Base-by-base conservation (phyloP, 192 early-diverging fungal genomes). In the Chytriomyces sp. region DNA sequence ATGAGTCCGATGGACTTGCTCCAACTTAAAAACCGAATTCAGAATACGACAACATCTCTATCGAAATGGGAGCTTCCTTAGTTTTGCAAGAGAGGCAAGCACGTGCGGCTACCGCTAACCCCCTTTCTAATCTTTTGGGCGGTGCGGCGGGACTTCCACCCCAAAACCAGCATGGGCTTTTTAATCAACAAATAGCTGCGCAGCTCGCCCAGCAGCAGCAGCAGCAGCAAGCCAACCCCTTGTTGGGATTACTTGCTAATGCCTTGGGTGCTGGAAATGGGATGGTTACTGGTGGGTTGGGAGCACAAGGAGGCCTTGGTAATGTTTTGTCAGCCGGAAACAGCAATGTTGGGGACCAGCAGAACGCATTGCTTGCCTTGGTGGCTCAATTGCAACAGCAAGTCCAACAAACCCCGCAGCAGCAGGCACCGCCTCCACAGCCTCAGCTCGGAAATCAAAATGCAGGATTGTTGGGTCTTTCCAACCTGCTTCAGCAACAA, bases 41-140 rank as follows among this genome's bases (percentile, higher is more conserved):
- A 84, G 83, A 82, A 52, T 84, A 84, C 53, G 81, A 84, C 26
- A 76, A 79, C 31, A 55, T 80, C 32, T 59, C 52, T 25, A 32
- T 75, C 39, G 76, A 84, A 59, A 54, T 63, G 28, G 83, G 77
- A 4, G 74, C 75, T 36, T 49, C 52, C 17, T 30, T 82, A 10
- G 62, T 84, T 22, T 38, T 79, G 14, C 76, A 77, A 33, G 81
- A 83, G 34, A 58, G 75, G 40, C 49, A 75, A 64, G 40, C 52
- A 52, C 55, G 75, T n/a, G n/a, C n/a, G 36, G 33, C 74, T 57
- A 22, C 71, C 52, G 40, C 58, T 3, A 59, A 58, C 37, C 56
- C 73, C 4, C 59, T 69, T 25, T 69, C 56, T 8, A 49, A 32
- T 17, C 56, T 57, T 31, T 34, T 52, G 25, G 52, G 56, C 31